A percentile compares a stretch with the other conserved stretches of the same genome.
Evolutionary conservation across 2,329 filamentous ascomycete species (phyloP).

Genomic region (Aspergillus amoenus): DNA sequence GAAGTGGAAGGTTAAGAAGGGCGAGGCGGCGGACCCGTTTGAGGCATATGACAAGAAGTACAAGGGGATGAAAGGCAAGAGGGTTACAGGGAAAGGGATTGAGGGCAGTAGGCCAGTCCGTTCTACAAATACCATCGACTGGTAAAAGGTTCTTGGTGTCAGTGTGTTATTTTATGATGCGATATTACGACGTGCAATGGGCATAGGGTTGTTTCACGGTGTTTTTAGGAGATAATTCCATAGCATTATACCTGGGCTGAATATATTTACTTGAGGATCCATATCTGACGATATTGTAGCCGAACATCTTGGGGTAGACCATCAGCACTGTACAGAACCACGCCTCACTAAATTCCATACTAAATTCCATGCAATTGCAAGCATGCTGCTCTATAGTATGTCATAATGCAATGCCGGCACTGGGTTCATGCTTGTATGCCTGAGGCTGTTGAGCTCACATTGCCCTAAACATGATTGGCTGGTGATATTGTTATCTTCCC

Average conservation of each 20-base stretch:
- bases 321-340: too few relatives aligned
- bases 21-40: slow-evolving; percentile 60
- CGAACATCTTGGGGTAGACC: background rate
- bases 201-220: slow-evolving; percentile 3
- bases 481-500: background rate
- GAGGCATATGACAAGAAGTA: slow-evolving; percentile 57
- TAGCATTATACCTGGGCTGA: slow-evolving; percentile 9
- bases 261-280: background rate
- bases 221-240: background rate
- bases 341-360: too few relatives aligned
- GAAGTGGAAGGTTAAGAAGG: slow-evolving; percentile 75
- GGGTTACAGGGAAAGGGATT: slow-evolving; percentile 32
- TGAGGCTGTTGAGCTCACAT: background rate
- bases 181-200: background rate
- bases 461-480: slow-evolving; percentile 1
- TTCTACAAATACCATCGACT: slow-evolving; percentile 33
- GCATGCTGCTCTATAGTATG: too few relatives aligned
- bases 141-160: slow-evolving; percentile 20
- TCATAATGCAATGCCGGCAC: too few relatives aligned
- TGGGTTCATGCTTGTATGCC: background rate
- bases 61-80: slow-evolving; percentile 56
- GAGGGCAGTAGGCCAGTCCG: slow-evolving; percentile 14
- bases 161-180: background rate
- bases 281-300: background rate
- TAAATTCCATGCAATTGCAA: too few relatives aligned